These are phyloP conservation scores for Phytophthora sp. DNA, from an alignment of 352 stramenopile genomes.

Conservation along the genomic window DNA sequence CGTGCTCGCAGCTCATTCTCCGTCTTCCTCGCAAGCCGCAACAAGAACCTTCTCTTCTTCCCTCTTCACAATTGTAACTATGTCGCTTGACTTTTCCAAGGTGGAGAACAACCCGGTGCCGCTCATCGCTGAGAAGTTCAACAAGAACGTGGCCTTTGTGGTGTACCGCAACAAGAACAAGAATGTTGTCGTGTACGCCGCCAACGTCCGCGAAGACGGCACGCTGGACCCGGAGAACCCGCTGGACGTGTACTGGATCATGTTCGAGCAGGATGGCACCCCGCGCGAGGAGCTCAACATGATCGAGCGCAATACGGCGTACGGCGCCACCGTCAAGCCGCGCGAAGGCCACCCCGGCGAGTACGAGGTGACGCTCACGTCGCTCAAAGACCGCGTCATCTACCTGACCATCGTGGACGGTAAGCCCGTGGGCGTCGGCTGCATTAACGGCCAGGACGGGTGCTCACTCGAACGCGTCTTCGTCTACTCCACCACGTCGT, in stretches of 20 bases:
- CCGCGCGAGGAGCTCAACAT: conserved; percentile 87
- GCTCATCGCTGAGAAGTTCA: conserved; percentile 73
- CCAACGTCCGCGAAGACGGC: conserved; percentile 66
- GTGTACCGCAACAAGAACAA: conserved; percentile 93
- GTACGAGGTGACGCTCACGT: conserved; percentile 80
- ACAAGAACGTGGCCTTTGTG: conserved; percentile 81
- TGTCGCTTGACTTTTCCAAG: conserved; percentile 89
- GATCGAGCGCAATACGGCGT: conserved; percentile 88
- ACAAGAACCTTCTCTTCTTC: background rate
- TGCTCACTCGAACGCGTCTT: conserved; percentile 85
- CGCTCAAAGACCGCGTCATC: conserved; percentile 85
- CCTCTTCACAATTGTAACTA: conserved; percentile 20
- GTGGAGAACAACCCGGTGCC: conserved; percentile 87
- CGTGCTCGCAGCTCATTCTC: conserved; percentile 31
- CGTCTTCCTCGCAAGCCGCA: conserved; percentile 8
- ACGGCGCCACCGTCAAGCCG: conserved; percentile 79
- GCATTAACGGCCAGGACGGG: conserved; percentile 75
- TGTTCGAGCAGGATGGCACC: conserved; percentile 87
- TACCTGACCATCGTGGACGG: conserved; percentile 78
- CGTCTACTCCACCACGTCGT: conserved; percentile 85
- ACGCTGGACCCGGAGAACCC: conserved; percentile 68
- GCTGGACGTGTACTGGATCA: conserved; percentile 90
- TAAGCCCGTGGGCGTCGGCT: conserved; percentile 69
- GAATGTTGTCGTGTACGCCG: conserved; percentile 88
- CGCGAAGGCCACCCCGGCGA: conserved; percentile 68